phyloP scores from a whole-genome alignment of 1,284 basidiomycete species.

The Anthracocystis setariae region DNA sequence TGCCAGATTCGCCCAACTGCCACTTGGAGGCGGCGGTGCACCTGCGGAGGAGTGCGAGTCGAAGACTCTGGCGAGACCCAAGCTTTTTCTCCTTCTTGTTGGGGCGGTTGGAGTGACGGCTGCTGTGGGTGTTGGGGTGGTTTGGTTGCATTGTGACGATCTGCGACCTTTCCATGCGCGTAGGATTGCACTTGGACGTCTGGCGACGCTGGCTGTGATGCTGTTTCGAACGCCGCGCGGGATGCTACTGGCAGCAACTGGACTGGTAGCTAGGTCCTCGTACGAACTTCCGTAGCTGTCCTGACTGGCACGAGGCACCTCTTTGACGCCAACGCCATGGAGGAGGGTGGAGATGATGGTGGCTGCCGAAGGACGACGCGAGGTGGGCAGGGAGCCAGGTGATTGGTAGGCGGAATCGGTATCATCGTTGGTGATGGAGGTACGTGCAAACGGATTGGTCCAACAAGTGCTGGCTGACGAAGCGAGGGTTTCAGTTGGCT shows the following conservation, averaged over 20 bases:
- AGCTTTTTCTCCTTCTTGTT: conserved; percentile 14
- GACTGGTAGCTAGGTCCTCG: background rate
- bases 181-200: conserved; percentile 21
- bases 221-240: background rate
- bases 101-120: background rate
- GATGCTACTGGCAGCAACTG: too few species aligned
- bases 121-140: too few species aligned
- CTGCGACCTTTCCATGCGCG: conserved; percentile 20
- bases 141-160: conserved; percentile 3
- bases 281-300: conserved; percentile 4
- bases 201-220: background rate
- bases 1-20: too few species aligned
- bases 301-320: background rate
- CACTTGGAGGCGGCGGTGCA: background rate
- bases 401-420: conserved; percentile 13
- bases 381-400: conserved; percentile 11
- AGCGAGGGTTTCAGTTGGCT: conserved; percentile 6
- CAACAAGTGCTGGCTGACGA: conserved; percentile 16
- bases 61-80: conserved; percentile 11
- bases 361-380: conserved; percentile 15
- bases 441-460: conserved; percentile 26
- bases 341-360: conserved; percentile 37
- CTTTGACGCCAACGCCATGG: background rate
- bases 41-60: conserved; percentile 3
- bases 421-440: conserved; percentile 21